Percentiles rank a stretch among this genome's conserved stretches.
Conservation (phyloP, 2,329 filamentous ascomycete species). For the Phaeophleospora eucalypticola region DNA sequence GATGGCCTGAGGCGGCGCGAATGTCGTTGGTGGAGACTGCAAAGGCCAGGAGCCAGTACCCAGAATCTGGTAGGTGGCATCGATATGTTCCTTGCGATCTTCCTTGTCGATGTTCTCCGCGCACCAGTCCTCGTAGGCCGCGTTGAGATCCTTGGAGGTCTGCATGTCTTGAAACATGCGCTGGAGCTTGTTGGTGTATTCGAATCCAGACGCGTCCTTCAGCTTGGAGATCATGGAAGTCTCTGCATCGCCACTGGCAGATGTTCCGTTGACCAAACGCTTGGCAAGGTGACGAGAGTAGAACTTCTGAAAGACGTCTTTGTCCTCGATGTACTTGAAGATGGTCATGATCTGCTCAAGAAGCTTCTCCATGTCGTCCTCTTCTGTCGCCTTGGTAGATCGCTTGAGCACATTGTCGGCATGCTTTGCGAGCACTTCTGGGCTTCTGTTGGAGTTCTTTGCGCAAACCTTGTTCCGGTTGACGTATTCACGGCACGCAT, state of each 20-base stretch:
- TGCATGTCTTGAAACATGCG: conserved; percentile 99
- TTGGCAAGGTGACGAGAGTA: conserved; percentile 96
- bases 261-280: conserved; percentile 89
- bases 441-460: conserved; percentile 86
- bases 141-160: conserved; percentile 95
- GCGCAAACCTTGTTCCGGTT: conserved; percentile 97
- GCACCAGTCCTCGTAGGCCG: conserved; percentile 77
- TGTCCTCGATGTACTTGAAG: conserved; percentile 99
- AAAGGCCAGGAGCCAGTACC: conserved; percentile 98
- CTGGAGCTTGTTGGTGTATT: conserved; percentile 98
- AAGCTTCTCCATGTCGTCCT: conserved; percentile 85
- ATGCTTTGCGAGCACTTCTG: conserved; percentile 92
- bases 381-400: conserved; percentile 86
- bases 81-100: conserved; percentile 65
- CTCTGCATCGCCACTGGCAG: conserved; percentile 93
- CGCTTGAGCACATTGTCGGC: conserved; percentile 90
- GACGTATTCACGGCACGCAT: conserved; percentile 95
- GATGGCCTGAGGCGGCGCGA: conserved; percentile 81
- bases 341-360: conserved; percentile 96
- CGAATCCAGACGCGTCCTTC: conserved; percentile 96
- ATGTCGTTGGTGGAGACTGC: conserved; percentile 78
- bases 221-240: conserved; percentile 99
- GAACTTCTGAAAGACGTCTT: conserved; percentile 99
- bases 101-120: conserved; percentile 60
- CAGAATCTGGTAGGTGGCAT: conserved; percentile 87